Conservation (phyloP, 2,329 filamentous ascomycete species). For the Fusarium lyarnte region DNA sequence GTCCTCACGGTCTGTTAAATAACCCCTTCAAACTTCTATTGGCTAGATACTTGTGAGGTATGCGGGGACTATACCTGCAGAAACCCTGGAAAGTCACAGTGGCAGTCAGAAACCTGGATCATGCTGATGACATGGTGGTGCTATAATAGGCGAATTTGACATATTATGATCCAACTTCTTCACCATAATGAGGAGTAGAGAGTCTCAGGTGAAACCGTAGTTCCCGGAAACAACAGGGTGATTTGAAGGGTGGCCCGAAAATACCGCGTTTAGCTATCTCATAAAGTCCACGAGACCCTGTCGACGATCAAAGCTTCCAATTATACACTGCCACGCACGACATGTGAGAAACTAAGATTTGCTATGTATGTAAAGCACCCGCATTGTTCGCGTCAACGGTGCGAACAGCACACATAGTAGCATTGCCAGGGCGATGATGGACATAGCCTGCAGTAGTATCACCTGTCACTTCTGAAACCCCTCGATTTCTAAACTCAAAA, state of each 20-base stretch:
- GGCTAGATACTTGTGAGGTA: accelerated
- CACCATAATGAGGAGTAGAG: accelerated
- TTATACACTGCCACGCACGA: background rate
- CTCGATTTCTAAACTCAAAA: background rate
- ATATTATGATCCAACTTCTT: accelerated
- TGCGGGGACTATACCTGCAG: background rate
- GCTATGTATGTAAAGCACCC: accelerated
- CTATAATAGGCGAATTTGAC: accelerated
- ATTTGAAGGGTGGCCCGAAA: background rate
- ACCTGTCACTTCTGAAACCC: background rate
- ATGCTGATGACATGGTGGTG: accelerated
- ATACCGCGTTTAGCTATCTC: background rate
- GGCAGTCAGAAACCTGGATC: accelerated
- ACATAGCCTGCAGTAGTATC: background rate
- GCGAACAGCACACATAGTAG: background rate
- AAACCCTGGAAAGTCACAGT: background rate
- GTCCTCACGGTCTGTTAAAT: too few species aligned
- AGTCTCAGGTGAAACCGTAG: background rate
- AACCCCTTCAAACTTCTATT: background rate
- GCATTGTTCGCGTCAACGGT: background rate
- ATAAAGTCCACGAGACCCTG: background rate
- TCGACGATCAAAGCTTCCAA: background rate
- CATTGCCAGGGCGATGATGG: background rate
- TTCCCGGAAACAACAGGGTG: too few species aligned
- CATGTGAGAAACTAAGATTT: background rate